Percentiles rank a stretch among this genome's conserved stretches.
These are phyloP conservation scores for Mrakia hoshinonis DNA, from an alignment of 768 basidiomycete species.

Conservation along the genomic window DNA sequence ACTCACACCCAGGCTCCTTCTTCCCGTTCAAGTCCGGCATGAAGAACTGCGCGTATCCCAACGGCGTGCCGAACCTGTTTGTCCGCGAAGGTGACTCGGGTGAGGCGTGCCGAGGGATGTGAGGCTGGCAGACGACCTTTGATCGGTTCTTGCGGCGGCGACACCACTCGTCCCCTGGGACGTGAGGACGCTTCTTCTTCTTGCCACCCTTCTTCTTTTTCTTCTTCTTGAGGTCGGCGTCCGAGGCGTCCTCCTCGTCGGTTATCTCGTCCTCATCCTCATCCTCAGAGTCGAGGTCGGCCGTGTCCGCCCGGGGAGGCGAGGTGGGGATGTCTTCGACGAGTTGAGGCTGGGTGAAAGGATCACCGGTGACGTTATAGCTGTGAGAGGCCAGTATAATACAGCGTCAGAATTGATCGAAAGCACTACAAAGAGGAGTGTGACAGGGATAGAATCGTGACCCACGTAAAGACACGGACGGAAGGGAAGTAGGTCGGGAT, in stretches of 20 bases:
- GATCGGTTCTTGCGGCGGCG: constrained; percentile 37
- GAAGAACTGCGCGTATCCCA: constrained; percentile 79
- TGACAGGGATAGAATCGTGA: background rate
- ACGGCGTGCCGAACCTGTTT: constrained; percentile 61
- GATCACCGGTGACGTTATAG: constrained; percentile 55
- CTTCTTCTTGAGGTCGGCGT: constrained; percentile 34
- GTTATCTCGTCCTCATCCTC: background rate
- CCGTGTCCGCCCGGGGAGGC: too few species aligned
- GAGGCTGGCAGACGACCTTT: constrained; percentile 40
- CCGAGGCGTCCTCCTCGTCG: constrained; percentile 29
- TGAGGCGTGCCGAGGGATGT: constrained; percentile 48
- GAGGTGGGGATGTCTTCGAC: background rate
- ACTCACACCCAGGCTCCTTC: constrained; percentile 50
- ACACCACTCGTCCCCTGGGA: constrained; percentile 47
- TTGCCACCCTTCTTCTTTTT: constrained; percentile 46
- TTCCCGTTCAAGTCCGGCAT: constrained; percentile 53
- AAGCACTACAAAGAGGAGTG: background rate
- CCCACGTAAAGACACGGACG: constrained; percentile 64
- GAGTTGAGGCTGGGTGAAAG: constrained; percentile 14
- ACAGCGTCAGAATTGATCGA: constrained; percentile 5
- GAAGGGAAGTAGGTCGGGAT: constrained; percentile 82
- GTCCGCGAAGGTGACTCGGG: constrained; percentile 58
- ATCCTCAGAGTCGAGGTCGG: constrained; percentile 29
- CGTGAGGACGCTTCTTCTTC: constrained; percentile 51
- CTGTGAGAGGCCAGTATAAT: constrained; percentile 26